Evolutionary conservation across 1,139 yeast species (phyloP), one percentile per base, ranked within the genome.

Genomic region (Scheffersomyces quercinus): DNA sequence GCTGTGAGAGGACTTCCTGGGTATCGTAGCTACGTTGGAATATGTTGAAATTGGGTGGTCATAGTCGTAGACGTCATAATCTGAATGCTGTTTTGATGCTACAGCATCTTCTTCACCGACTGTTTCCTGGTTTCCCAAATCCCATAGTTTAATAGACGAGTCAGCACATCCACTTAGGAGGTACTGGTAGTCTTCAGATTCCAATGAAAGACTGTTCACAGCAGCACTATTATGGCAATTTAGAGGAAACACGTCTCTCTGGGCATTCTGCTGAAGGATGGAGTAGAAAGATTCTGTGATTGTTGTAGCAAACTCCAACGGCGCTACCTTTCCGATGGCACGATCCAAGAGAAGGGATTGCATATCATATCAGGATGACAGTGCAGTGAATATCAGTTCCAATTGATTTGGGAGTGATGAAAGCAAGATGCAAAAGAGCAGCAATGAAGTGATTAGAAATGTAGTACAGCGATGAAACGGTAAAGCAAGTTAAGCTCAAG

Each of bases 81-180:
- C 37, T 14, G 39, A 30, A 29, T 42, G 43, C 24, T 46, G 46
- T 20, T 45, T 49, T 11, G 29, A 29, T 28, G 42, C 52, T n/a
- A 52, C 46, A 29, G 55, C 50, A 47, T 58, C 45, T 42, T 47
- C 52, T 39, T 51, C 47, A 20, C 20, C 24, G 35, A 31, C 20
- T 11, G 35, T 14, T 11, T 12, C 20, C 5, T 57, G 50, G 5
- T 60, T 58, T 24, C 59, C 56, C 28, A 76, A 46, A 40, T 81
- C 82, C 89, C 89, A 85, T 28, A 85, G 49, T 42, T 79, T 79
- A 11, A 90, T 72, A 3, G 85, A 74, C 0, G 93, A 83, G 56
- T 89, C 95, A 3, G 89, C 88, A 35, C 88, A 81, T 0, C 95
- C 96, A 36, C 89, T 80, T 4, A 90, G 62, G 47, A 88, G 53